Evolutionary conservation across 192 early-diverging fungal species (phyloP).

Genomic region (Backusella macrospora): DNA sequence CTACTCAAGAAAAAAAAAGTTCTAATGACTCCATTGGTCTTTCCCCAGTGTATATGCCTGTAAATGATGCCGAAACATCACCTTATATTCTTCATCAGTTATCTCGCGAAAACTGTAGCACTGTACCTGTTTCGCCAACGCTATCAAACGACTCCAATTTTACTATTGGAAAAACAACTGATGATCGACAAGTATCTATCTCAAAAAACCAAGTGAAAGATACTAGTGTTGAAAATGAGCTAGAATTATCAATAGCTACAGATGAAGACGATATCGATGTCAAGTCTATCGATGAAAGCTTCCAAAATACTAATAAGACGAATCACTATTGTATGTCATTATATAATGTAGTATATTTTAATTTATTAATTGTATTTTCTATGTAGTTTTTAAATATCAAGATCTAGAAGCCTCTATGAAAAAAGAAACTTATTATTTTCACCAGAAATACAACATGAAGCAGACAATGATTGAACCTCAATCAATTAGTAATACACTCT

Average conservation of each 20-base stretch:
- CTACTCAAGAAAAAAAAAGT: background rate
- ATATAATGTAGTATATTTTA: background rate
- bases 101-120: background rate
- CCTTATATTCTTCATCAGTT: background rate
- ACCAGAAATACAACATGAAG: background rate
- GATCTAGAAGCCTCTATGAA: background rate
- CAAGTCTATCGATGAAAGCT: background rate
- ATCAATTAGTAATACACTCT: background rate
- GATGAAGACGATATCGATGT: background rate
- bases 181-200: background rate
- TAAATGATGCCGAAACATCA: background rate
- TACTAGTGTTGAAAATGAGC: background rate
- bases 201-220: background rate
- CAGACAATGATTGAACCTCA: background rate
- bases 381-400: conserved; percentile 1
- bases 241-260: background rate
- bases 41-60: background rate
- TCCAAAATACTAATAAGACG: background rate
- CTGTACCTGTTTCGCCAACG: background rate
- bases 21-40: background rate
- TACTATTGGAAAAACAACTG: background rate
- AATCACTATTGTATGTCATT: background rate
- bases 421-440: background rate
- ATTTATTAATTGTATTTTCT: background rate
- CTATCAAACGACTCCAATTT: background rate